Evolutionary conservation across 2,329 filamentous ascomycete species (phyloP).

Genomic region (Aspergillus sp.): DNA sequence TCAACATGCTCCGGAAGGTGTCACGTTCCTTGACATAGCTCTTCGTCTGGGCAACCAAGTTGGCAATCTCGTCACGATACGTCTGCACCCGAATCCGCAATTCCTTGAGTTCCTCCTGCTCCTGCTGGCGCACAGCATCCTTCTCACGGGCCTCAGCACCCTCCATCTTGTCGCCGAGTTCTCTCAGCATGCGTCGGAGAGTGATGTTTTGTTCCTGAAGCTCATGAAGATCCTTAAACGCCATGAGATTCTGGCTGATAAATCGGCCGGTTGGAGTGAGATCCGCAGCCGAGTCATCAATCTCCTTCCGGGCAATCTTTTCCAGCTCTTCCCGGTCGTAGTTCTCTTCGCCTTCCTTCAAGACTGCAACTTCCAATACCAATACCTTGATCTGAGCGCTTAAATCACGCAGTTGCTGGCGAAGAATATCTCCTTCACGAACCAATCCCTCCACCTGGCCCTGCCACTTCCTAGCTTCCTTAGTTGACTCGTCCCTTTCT

Average conservation of each 20-base stretch:
- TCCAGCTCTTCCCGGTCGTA: constrained; percentile 75
- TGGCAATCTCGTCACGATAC: constrained; percentile 81
- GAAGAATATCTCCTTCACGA: constrained; percentile 73
- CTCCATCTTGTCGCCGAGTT: constrained; percentile 86
- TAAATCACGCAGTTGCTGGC: constrained; percentile 83
- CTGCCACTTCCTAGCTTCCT: constrained; percentile 75
- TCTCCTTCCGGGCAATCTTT: constrained; percentile 72
- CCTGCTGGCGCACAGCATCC: constrained; percentile 53
- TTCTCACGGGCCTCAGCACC: constrained; percentile 75
- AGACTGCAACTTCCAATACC: constrained; percentile 77
- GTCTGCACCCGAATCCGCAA: constrained; percentile 71
- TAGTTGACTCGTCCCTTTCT: constrained; percentile 75
- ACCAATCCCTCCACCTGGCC: constrained; percentile 63
- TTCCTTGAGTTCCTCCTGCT: constrained; percentile 68
- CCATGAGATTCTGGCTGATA: constrained; percentile 84
- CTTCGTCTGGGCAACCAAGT: constrained; percentile 79
- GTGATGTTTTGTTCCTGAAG: constrained; percentile 87
- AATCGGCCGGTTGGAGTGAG: constrained; percentile 82
- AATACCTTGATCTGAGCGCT: constrained; percentile 89
- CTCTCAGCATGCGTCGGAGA: constrained; percentile 75
- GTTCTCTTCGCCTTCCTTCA: constrained; percentile 72
- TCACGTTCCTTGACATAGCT: constrained; percentile 95
- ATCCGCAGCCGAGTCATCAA: constrained; percentile 70
- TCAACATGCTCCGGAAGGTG: constrained; percentile 93
- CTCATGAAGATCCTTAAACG: constrained; percentile 82